phyloP scores from a whole-genome alignment of 768 basidiomycete genomes.

The Cyclocybe cylindracea region DNA sequence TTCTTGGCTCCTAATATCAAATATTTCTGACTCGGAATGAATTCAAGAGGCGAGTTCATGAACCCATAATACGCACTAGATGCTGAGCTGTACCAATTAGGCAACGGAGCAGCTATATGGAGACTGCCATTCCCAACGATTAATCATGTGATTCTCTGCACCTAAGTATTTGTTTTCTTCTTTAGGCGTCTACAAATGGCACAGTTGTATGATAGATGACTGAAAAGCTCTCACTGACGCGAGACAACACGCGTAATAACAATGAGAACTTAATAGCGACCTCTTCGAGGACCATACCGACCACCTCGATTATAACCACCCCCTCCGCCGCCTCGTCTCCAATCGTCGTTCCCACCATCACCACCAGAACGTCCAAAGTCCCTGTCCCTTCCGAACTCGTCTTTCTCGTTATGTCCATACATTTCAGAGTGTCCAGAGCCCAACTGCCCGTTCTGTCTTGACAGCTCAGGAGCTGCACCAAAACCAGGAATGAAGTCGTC shows the following conservation, averaged over 20 bases:
- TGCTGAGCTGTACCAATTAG: no score
- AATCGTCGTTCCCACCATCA: slow-evolving; percentile 31
- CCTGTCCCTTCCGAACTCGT: slow-evolving; percentile 33
- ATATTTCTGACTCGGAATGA: no score
- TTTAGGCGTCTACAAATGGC: no score
- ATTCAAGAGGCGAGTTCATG: no score
- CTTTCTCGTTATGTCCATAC: slow-evolving; percentile 44
- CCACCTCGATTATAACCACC: slow-evolving; percentile 32
- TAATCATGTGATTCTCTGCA: no score
- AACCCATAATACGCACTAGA: no score
- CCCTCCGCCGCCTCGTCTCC: slow-evolving; percentile 34
- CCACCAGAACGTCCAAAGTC: slow-evolving; percentile 30
- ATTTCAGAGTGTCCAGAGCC: slow-evolving; percentile 49
- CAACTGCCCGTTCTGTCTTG: slow-evolving; percentile 30
- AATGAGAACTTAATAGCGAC: slow-evolving; percentile 11
- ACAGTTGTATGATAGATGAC: no score
- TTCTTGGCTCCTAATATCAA: no score
- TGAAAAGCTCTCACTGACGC: no score
- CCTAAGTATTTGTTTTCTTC: no score
- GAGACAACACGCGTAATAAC: background rate
- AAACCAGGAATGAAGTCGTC: slow-evolving; percentile 73
- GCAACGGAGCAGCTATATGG: no score
- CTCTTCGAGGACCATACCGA: slow-evolving; percentile 23
- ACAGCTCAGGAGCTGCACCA: slow-evolving; percentile 29
- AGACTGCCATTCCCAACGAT: no score